A percentile compares a stretch with the other conserved stretches of the same genome.
These are phyloP conservation scores for Capronia coronata DNA, from an alignment of 2,329 filamentous ascomycete genomes.

Conservation along the genomic window DNA sequence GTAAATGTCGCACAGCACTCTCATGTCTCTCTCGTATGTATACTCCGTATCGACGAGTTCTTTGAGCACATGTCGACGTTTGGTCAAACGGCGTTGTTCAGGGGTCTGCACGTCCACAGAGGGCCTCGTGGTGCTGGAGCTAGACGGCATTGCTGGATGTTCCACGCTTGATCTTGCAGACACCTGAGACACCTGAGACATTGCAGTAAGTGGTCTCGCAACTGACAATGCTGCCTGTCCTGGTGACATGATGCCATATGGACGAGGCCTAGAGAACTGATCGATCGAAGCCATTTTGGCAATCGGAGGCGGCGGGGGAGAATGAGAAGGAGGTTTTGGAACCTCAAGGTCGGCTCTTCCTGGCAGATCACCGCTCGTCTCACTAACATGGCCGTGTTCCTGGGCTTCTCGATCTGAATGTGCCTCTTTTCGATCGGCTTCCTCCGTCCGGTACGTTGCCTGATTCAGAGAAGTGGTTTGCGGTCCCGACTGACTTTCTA, in stretches of 20 bases:
- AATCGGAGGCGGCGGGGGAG: constrained; percentile 25
- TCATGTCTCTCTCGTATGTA: constrained; percentile 89
- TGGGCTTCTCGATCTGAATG: background rate
- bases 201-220: constrained; percentile 18
- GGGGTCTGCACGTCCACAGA: constrained; percentile 31
- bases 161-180: constrained; percentile 20
- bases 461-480: constrained; percentile 15
- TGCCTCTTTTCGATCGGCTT: background rate
- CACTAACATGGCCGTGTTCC: background rate
- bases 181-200: constrained; percentile 21
- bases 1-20: constrained; percentile 95
- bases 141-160: constrained; percentile 11
- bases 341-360: constrained; percentile 9
- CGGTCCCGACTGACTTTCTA: constrained; percentile 3
- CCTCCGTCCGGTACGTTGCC: constrained; percentile 5
- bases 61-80: constrained; percentile 78
- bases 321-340: constrained; percentile 25
- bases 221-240: constrained; percentile 5
- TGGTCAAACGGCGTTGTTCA: constrained; percentile 65
- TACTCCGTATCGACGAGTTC: constrained; percentile 91
- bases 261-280: constrained; percentile 19
- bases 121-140: constrained; percentile 11
- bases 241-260: constrained; percentile 10
- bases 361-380: background rate
- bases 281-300: constrained; percentile 19